Base-by-base conservation (phyloP, 257 asterid species). In the Solanum bukasovii region DNA sequence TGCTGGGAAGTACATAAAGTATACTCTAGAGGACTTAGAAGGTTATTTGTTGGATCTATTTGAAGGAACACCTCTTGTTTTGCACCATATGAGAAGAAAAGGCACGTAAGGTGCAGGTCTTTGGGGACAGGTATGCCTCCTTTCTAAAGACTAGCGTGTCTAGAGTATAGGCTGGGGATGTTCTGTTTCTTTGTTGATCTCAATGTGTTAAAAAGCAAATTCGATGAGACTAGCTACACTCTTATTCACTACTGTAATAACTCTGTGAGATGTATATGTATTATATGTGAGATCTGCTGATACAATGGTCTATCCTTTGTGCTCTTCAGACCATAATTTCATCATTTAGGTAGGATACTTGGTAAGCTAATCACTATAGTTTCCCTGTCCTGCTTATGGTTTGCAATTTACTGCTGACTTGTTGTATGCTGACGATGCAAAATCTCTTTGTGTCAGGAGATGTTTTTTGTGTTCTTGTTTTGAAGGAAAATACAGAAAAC, bases 61-160 rank as follows among this genome's bases (percentile, higher is more conserved):
- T 86, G 99, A 96, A 92, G 99, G 99, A 86, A 88, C 92, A 6
- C 98, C 99, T 89, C 97, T 93, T 85, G 90, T 94, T 86, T 91
- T 97, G 92, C 98, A 97, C 89, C 98, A 96, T 86, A 9, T 93
- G 94, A 94, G 96, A 93, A 97, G 99, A 91, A 97, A 95, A 91
- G 92, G 95, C 90, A 75, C 96, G 7, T 96, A 93, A 92, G 87
- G 70, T 86, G 89, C 90, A 88, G 91, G 91, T 84, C 88, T 61
- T 49, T 52, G 87, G 91, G 42, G 84, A 74, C 88, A 91, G 94
- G 95, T 93, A 90, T 90, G 92, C 68, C 85, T 88, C 72, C 89
- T 87, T 88, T 89, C 87, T 86, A 88, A 88, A 86, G 91, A 88
- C 87, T 90, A 88, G 84, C 31, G 29, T 82, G 71, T 82, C 86